phyloP scores from a whole-genome alignment of 495 filamentous ascomycete genomes.

The Trichodelitschia bisporula region DNA sequence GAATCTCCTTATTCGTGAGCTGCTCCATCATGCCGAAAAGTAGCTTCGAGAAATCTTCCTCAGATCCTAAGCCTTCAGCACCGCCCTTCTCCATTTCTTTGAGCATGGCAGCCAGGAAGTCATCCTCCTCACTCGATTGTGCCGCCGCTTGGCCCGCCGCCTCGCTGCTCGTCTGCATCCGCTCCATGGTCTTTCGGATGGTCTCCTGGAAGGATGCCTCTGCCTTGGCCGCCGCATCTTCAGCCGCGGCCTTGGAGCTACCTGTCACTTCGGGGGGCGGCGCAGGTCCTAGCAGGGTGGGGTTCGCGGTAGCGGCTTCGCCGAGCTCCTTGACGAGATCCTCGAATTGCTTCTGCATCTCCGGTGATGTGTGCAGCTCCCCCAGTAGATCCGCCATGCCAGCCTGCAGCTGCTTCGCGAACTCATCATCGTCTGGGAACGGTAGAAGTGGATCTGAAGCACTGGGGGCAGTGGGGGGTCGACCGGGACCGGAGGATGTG shows the following conservation, averaged over 20 bases:
- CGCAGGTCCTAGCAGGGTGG: neutral
- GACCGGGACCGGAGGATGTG: slow-evolving; percentile 7
- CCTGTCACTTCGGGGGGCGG: slow-evolving; percentile 7
- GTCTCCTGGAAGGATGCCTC: slow-evolving; percentile 68
- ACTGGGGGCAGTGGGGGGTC: slow-evolving; percentile 14
- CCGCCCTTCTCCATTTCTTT: slow-evolving; percentile 52
- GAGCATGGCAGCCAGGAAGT: slow-evolving; percentile 63
- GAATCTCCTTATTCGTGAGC: slow-evolving; percentile 87
- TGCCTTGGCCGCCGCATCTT: slow-evolving; percentile 4
- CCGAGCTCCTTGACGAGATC: slow-evolving; percentile 58
- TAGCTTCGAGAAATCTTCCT: slow-evolving; percentile 82
- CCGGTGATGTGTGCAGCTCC: slow-evolving; percentile 37
- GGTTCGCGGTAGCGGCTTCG: slow-evolving; percentile 9
- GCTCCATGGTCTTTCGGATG: slow-evolving; percentile 74
- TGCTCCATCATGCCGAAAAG: slow-evolving; percentile 96
- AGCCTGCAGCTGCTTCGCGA: slow-evolving; percentile 58
- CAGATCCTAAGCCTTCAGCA: slow-evolving; percentile 27
- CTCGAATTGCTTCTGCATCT: slow-evolving; percentile 71
- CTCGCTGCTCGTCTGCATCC: slow-evolving; percentile 70
- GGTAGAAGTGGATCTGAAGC: too few relatives aligned
- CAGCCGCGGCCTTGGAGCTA: slow-evolving; percentile 5
- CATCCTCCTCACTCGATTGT: slow-evolving; percentile 37
- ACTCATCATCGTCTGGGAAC: slow-evolving; percentile 47
- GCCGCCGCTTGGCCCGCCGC: slow-evolving; percentile 57
- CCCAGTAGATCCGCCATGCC: slow-evolving; percentile 70